Conservation (phyloP, 345 rosid species). For the Dimocarpus longan region DNA sequence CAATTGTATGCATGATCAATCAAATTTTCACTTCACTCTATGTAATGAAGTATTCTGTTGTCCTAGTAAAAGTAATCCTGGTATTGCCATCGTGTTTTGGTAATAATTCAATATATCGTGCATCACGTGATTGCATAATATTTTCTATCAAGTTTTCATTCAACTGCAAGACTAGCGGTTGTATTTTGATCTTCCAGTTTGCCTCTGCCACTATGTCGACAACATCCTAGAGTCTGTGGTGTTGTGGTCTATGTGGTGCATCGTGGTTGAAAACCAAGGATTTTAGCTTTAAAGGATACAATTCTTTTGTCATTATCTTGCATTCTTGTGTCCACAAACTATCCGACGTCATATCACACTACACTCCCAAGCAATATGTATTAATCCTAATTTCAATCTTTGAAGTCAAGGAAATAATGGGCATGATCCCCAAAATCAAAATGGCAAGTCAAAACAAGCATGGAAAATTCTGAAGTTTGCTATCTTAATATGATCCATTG, state of each 20-base stretch:
- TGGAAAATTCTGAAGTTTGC: neutral
- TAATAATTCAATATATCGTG: neutral
- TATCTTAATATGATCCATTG: neutral
- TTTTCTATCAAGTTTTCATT: neutral
- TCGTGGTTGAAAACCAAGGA: neutral
- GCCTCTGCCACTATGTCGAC: no score
- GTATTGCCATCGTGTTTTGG: neutral
- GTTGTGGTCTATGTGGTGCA: neutral
- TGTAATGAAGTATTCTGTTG: neutral
- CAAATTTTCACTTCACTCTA: neutral
- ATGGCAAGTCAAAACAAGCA: neutral
- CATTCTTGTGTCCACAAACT: neutral
- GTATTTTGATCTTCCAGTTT: neutral
- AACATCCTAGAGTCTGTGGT: neutral
- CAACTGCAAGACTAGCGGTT: neutral
- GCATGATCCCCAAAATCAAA: no score
- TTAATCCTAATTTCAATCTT: neutral
- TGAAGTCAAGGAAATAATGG: no score
- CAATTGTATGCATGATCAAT: neutral
- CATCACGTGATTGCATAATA: neutral
- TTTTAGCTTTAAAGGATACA: neutral
- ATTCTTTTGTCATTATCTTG: neutral
- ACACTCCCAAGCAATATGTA: neutral
- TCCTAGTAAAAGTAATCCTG: neutral
- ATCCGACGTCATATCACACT: neutral